Evolutionary conservation across 2,329 filamentous ascomycete genomes (phyloP).

Genomic region (Hyphodiscus sp.): DNA sequence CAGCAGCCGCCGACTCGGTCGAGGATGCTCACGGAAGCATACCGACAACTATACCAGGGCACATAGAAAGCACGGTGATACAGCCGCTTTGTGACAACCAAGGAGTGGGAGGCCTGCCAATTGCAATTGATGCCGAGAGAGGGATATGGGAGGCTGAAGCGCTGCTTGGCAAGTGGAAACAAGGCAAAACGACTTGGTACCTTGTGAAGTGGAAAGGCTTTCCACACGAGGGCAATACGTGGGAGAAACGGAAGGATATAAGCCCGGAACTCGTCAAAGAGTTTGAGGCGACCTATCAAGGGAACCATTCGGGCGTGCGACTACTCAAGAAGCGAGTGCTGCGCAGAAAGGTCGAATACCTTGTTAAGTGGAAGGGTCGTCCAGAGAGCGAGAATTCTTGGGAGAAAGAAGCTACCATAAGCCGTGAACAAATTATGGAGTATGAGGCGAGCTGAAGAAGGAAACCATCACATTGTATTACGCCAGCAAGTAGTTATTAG

Average conservation of each 20-base stretch:
- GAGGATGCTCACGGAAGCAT: slow-evolving; percentile 1
- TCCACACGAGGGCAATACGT: slow-evolving; percentile 16
- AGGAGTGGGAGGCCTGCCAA: neutral
- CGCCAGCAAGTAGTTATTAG: no score
- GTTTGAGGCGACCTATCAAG: no score
- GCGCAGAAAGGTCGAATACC: no score
- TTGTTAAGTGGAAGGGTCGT: no score
- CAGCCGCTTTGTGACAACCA: neutral
- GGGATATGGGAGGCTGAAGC: slow-evolving; percentile 13
- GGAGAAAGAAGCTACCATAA: no score
- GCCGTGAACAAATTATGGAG: no score
- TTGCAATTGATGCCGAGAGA: neutral
- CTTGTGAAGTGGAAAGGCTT: slow-evolving; percentile 22
- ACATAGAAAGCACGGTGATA: neutral
- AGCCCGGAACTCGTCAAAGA: slow-evolving; percentile 6
- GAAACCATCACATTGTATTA: no score
- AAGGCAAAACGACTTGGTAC: slow-evolving; percentile 14
- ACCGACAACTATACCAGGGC: neutral
- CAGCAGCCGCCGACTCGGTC: slow-evolving; percentile 2
- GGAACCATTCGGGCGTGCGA: no score
- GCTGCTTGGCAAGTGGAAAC: slow-evolving; percentile 18
- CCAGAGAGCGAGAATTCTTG: no score
- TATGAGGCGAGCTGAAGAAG: no score
- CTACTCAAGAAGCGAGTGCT: no score
- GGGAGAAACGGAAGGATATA: slow-evolving; percentile 14